phyloP scores from a whole-genome alignment of 2,329 filamentous ascomycete genomes.

The Bimuria novae-zelandiae region DNA sequence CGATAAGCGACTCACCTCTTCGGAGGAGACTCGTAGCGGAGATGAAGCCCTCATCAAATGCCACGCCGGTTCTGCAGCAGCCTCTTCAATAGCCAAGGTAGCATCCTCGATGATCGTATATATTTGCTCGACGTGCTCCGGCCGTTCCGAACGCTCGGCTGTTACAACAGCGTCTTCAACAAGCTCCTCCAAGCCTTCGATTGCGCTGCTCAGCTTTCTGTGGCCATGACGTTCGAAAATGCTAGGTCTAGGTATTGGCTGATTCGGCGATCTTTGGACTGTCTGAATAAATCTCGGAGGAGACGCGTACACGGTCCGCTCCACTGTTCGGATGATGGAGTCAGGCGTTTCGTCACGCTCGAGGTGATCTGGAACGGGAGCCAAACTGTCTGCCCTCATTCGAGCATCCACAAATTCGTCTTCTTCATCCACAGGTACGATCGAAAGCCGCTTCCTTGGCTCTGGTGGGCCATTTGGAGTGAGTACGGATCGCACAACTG shows the following conservation, averaged over 20 bases:
- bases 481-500: constrained; percentile 8
- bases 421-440: constrained; percentile 15
- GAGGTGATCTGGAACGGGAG: constrained; percentile 30
- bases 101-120: constrained; percentile 48
- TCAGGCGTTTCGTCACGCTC: constrained; percentile 25
- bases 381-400: constrained; percentile 24
- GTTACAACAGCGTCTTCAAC: constrained; percentile 49
- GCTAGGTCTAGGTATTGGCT: constrained; percentile 25
- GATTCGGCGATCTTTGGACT: constrained; percentile 26
- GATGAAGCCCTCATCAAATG: constrained; percentile 28
- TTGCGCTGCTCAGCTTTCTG: constrained; percentile 35
- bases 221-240: constrained; percentile 25
- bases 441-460: constrained; percentile 19
- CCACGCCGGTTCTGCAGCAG: constrained; percentile 25
- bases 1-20: constrained; percentile 15
- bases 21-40: constrained; percentile 23
- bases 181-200: constrained; percentile 49
- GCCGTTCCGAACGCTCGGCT: constrained; percentile 40
- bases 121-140: constrained; percentile 43
- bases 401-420: constrained; percentile 11
- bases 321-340: constrained; percentile 10
- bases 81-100: constrained; percentile 40
- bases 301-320: constrained; percentile 12
- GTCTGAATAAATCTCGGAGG: constrained; percentile 22
- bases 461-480: constrained; percentile 7